These are phyloP conservation scores for Purpureocillium lavendulum DNA, from an alignment of 2,329 filamentous ascomycete species.

Conservation along the genomic window DNA sequence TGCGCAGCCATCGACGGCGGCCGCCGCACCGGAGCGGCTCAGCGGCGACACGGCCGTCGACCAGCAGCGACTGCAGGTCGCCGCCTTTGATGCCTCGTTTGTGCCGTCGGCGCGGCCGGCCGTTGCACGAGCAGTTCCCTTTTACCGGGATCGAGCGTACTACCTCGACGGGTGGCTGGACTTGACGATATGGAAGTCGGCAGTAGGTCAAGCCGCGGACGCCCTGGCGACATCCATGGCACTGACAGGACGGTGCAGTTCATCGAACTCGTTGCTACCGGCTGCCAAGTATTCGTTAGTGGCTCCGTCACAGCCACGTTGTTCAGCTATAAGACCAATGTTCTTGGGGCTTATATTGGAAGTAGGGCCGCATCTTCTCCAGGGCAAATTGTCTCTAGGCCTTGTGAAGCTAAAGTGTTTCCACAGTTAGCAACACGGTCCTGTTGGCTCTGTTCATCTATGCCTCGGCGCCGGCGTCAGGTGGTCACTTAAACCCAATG, in stretches of 20 bases:
- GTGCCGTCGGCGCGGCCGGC: slow-evolving; percentile 2
- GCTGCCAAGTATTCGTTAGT: slow-evolving; percentile 18
- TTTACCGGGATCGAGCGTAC: slow-evolving; percentile 16
- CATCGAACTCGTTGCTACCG: slow-evolving; percentile 20
- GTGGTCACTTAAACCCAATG: slow-evolving; percentile 44
- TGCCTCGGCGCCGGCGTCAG: slow-evolving; percentile 36
- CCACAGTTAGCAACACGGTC: slow-evolving; percentile 24
- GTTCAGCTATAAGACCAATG: slow-evolving; percentile 14
- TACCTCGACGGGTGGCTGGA: slow-evolving; percentile 15
- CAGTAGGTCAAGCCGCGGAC: slow-evolving; percentile 7
- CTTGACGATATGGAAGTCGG: slow-evolving; percentile 16
- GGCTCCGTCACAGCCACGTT: slow-evolving; percentile 21
- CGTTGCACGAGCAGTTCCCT: slow-evolving; percentile 9
- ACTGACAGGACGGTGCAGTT: slow-evolving; percentile 9
- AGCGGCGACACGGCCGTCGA: no score
- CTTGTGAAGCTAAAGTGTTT: no score
- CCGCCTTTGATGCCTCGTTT: slow-evolving; percentile 14
- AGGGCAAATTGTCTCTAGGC: no score
- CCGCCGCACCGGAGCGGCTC: no score
- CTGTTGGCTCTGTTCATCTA: slow-evolving; percentile 40
- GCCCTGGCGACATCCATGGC: no score
- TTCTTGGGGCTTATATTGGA: slow-evolving; percentile 22
- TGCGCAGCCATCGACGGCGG: no score
- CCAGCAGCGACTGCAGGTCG: neutral
- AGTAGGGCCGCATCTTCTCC: neutral